These are phyloP conservation scores for Cicer yamashitae DNA, from an alignment of 306 rosid species.

Conservation along the genomic window DNA sequence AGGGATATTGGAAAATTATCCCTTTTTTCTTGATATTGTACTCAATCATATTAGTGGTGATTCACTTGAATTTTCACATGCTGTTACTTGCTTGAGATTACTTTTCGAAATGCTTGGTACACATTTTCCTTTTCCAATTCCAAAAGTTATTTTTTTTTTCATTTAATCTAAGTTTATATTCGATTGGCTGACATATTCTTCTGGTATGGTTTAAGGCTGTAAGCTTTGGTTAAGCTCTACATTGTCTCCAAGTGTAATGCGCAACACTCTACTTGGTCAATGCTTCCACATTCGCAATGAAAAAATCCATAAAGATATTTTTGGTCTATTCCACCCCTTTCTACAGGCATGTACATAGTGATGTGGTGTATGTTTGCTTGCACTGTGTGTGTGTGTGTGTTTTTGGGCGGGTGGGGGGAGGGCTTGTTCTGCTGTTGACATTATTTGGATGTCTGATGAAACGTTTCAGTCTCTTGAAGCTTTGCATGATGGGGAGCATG, in stretches of 20 bases:
- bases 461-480: slow-evolving; percentile 94
- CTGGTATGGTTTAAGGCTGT: slow-evolving; percentile 70
- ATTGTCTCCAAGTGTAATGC: slow-evolving; percentile 89
- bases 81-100: slow-evolving; percentile 85
- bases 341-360: slow-evolving; percentile 73
- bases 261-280: slow-evolving; percentile 94
- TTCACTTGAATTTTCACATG: slow-evolving; percentile 85
- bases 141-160: background rate
- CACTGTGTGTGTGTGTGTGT: background rate
- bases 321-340: slow-evolving; percentile 92
- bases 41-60: slow-evolving; percentile 92
- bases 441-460: slow-evolving; percentile 42
- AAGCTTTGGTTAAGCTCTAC: slow-evolving; percentile 98
- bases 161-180: slow-evolving; percentile 27
- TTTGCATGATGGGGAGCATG: slow-evolving; percentile 95
- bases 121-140: slow-evolving; percentile 39
- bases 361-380: slow-evolving; percentile 38
- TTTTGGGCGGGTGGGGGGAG: slow-evolving; percentile 18
- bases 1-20: slow-evolving; percentile 94
- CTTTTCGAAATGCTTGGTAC: slow-evolving; percentile 94
- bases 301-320: slow-evolving; percentile 95
- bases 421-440: slow-evolving; percentile 39
- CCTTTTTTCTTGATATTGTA: slow-evolving; percentile 88
- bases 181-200: slow-evolving; percentile 43
- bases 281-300: slow-evolving; percentile 93